phyloP scores from a whole-genome alignment of 768 basidiomycete genomes.

The Amanita thiersii region DNA sequence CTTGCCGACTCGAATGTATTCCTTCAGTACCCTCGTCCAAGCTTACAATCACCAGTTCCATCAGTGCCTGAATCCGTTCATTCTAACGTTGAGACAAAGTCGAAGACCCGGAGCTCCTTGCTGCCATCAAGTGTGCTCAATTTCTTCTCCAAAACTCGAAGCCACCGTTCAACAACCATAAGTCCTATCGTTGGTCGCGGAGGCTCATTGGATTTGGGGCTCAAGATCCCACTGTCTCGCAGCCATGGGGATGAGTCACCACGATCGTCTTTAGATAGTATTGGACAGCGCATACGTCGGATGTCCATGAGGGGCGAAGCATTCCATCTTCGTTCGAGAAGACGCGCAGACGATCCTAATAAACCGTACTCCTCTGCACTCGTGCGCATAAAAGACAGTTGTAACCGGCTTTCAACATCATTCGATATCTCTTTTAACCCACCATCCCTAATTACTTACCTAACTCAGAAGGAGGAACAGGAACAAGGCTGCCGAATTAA shows the following conservation, averaged over 20 bases:
- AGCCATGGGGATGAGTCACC: slow-evolving; percentile 10
- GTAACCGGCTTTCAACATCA: slow-evolving; percentile 43
- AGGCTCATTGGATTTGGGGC: slow-evolving; percentile 32
- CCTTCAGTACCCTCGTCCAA: slow-evolving; percentile 31
- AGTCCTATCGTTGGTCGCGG: slow-evolving; percentile 18
- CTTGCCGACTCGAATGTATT: slow-evolving; percentile 42
- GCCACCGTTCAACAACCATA: slow-evolving; percentile 16
- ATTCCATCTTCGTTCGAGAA: slow-evolving; percentile 6
- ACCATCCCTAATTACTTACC: slow-evolving; percentile 38
- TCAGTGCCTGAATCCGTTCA: slow-evolving; percentile 15
- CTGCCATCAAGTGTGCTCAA: slow-evolving; percentile 32
- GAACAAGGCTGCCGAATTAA: slow-evolving; percentile 30
- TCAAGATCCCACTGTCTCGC: slow-evolving; percentile 6
- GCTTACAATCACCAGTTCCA: slow-evolving; percentile 17
- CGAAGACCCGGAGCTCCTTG: slow-evolving; percentile 22
- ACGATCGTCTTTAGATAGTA: slow-evolving; percentile 22
- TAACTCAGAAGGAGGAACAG: slow-evolving; percentile 42
- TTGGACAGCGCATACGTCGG: slow-evolving; percentile 19
- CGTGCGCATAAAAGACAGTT: slow-evolving; percentile 28
- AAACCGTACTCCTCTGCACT: slow-evolving; percentile 32
- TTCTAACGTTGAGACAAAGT: slow-evolving; percentile 5
- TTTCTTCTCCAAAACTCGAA: slow-evolving; percentile 25
- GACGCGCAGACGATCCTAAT: slow-evolving; percentile 12
- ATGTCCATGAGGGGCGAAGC: slow-evolving; percentile 32
- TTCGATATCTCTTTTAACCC: slow-evolving; percentile 37